Percentiles rank a stretch among this genome's conserved stretches.
phyloP scores from a whole-genome alignment of 2,329 filamentous ascomycete species.

The Calonectria pseudoturangicola region DNA sequence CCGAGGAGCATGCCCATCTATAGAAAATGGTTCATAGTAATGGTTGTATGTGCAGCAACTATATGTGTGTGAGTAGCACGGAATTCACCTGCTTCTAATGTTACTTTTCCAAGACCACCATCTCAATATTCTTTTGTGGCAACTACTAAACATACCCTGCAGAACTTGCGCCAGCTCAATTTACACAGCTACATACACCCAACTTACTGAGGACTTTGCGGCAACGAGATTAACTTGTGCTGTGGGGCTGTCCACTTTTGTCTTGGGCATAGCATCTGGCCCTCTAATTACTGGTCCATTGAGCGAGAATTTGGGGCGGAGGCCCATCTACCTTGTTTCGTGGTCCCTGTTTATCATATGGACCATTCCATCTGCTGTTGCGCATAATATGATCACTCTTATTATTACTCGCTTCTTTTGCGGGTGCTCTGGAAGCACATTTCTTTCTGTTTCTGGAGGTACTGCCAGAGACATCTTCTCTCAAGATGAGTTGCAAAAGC shows the following conservation, averaged over 20 bases:
- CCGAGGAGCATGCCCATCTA: constrained; percentile 3
- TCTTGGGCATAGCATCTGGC: constrained; percentile 73
- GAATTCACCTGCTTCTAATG: background rate
- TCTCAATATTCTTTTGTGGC: too few species aligned
- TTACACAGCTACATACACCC: constrained; percentile 67
- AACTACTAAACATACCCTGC: background rate
- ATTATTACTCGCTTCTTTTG: constrained; percentile 84
- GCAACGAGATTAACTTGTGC: constrained; percentile 37
- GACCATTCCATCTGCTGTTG: constrained; percentile 85
- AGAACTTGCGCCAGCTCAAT: constrained; percentile 88
- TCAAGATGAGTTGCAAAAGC: constrained; percentile 43
- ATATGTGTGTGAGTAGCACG: constrained; percentile 26
- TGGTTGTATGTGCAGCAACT: constrained; percentile 1
- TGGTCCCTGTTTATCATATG: constrained; percentile 84
- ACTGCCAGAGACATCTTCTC: constrained; percentile 47
- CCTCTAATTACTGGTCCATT: constrained; percentile 76
- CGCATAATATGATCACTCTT: constrained; percentile 84
- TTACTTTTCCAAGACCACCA: background rate
- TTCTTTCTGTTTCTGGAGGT: constrained; percentile 47
- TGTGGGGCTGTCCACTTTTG: constrained; percentile 45
- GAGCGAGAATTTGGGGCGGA: constrained; percentile 82
- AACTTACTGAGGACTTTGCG: constrained; percentile 46
- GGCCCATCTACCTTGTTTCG: constrained; percentile 83
- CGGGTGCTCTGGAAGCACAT: constrained; percentile 61
- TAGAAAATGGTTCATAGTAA: constrained; percentile 23